phyloP scores from a whole-genome alignment of 1,139 yeast genomes.

The Neolecta irregularis region DNA sequence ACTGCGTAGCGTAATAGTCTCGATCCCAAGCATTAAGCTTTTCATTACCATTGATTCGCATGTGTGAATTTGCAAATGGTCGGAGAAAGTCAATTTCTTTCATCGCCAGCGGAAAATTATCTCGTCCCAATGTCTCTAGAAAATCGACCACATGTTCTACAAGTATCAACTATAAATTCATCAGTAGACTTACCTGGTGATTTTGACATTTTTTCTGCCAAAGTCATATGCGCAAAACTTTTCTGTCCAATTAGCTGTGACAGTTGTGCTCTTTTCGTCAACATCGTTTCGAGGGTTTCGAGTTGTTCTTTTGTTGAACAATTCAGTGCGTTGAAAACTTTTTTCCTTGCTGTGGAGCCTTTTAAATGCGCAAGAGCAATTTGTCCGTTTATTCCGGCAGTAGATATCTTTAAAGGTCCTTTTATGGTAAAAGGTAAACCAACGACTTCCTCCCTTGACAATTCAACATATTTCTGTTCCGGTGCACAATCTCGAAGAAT shows the following conservation, averaged over 20 bases:
- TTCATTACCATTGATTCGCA: constrained; percentile 18
- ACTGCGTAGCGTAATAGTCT: constrained; percentile 44
- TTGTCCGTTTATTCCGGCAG: constrained; percentile 54
- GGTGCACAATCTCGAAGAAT: constrained; percentile 43
- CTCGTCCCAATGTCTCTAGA: constrained; percentile 41
- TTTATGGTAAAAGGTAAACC: constrained; percentile 20
- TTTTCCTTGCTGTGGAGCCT: constrained; percentile 42
- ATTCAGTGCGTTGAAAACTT: constrained; percentile 64
- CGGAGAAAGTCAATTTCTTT: constrained; percentile 39
- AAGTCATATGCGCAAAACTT: constrained; percentile 65
- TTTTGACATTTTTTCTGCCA: constrained; percentile 83
- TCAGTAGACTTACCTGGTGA: no score
- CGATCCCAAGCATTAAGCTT: constrained; percentile 77
- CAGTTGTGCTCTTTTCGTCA: constrained; percentile 52
- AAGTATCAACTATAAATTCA: no score
- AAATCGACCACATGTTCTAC: constrained; percentile 67
- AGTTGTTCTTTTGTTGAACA: constrained; percentile 42
- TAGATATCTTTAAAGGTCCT: constrained; percentile 47
- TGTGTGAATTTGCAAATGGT: constrained; percentile 25
- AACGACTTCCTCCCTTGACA: constrained; percentile 24
- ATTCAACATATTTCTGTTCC: constrained; percentile 21
- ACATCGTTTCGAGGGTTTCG: constrained; percentile 38
- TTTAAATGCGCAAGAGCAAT: constrained; percentile 46
- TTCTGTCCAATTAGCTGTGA: constrained; percentile 60
- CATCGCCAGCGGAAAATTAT: constrained; percentile 41